Percentiles rank a stretch among this genome's conserved stretches.
Evolutionary conservation across 768 basidiomycete genomes (phyloP).

Genomic region (Boletus sp.): DNA sequence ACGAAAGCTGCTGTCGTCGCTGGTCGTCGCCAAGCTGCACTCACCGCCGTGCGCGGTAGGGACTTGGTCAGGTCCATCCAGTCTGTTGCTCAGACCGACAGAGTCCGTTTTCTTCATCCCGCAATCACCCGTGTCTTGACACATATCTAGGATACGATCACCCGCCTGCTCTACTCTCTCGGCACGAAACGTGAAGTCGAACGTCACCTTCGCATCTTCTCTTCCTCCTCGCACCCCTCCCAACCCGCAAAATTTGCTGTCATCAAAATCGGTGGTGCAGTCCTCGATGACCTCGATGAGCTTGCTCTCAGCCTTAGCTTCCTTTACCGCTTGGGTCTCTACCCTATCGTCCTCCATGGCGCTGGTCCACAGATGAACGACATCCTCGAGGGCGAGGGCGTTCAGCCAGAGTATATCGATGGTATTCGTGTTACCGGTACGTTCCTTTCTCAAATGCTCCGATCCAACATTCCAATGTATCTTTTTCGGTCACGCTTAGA

Average conservation of each 20-base stretch:
- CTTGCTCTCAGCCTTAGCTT: constrained; percentile 95
- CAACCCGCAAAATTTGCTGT: constrained; percentile 96
- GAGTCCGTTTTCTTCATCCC: constrained; percentile 42
- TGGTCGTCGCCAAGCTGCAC: constrained; percentile 38
- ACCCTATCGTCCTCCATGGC: constrained; percentile 95
- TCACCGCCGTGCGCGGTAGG: constrained; percentile 40
- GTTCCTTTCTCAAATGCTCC: constrained; percentile 22
- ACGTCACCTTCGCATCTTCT: constrained; percentile 97
- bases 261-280: constrained; percentile 97
- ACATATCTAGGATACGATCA: constrained; percentile 85
- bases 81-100: constrained; percentile 70
- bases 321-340: constrained; percentile 95
- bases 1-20: constrained; percentile 50
- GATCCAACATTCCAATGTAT: background rate
- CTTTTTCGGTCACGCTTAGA: constrained; percentile 44
- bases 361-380: constrained; percentile 94
- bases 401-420: constrained; percentile 95
- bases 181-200: constrained; percentile 98
- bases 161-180: constrained; percentile 92
- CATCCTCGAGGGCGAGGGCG: constrained; percentile 88
- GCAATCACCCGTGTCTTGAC: background rate
- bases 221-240: constrained; percentile 85
- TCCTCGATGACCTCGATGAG: constrained; percentile 88
- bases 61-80: constrained; percentile 47
- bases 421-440: constrained; percentile 94